Conservation (phyloP, 2,329 filamentous ascomycete species). For the Fusarium marasasianum region DNA sequence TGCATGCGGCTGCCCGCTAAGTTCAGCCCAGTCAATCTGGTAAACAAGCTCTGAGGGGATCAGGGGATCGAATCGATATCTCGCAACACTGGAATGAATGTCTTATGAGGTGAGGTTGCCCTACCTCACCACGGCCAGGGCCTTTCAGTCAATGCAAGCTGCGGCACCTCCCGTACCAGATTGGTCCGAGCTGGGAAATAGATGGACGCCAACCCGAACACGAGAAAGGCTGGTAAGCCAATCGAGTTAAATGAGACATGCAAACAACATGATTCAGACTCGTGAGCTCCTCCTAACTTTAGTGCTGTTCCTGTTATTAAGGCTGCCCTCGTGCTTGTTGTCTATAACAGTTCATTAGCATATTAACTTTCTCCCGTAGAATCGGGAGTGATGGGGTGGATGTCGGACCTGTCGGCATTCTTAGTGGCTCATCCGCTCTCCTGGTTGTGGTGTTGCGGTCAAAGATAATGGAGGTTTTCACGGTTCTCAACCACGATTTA, state of each 20-base stretch:
- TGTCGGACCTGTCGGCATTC: background rate
- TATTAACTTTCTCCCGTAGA: slow-evolving; percentile 4
- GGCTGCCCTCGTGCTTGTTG: slow-evolving; percentile 4
- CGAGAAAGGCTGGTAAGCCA: slow-evolving; percentile 22
- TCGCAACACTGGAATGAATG: slow-evolving; percentile 10
- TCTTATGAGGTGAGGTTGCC: slow-evolving; percentile 6
- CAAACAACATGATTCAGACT: slow-evolving; percentile 21
- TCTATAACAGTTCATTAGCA: slow-evolving; percentile 9
- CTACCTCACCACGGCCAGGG: background rate
- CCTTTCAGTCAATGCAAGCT: slow-evolving; percentile 12
- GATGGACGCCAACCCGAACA: slow-evolving; percentile 27
- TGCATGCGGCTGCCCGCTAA: background rate
- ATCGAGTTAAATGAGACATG: slow-evolving; percentile 34
- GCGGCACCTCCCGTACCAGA: slow-evolving; percentile 25
- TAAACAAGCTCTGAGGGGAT: background rate
- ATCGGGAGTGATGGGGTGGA: slow-evolving; percentile 1
- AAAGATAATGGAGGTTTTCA: background rate
- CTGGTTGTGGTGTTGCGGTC: slow-evolving; percentile 21
- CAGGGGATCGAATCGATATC: background rate
- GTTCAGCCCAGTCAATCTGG: background rate
- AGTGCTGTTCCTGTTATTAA: background rate
- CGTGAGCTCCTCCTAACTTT: slow-evolving; percentile 11
- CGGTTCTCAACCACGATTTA: background rate
- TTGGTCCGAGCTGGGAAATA: slow-evolving; percentile 20
- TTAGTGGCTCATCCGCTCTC: background rate